These are phyloP conservation scores for Royoungia palumana DNA, from an alignment of 768 basidiomycete species.

Conservation along the genomic window DNA sequence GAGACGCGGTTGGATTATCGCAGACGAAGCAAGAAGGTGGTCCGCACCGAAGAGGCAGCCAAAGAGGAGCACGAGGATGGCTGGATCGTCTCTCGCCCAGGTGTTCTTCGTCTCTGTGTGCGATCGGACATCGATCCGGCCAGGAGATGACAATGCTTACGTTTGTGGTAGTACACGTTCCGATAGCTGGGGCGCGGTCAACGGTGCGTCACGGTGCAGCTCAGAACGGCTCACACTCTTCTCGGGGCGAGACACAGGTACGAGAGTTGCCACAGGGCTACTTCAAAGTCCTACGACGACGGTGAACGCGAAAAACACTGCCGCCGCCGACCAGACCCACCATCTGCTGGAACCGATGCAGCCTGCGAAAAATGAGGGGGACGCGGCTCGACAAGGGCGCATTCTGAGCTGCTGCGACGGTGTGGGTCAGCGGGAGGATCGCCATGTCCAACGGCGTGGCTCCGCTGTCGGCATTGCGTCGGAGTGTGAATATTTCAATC, in stretches of 20 bases:
- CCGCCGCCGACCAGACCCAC: slow-evolving; percentile 36
- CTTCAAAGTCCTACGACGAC: slow-evolving; percentile 80
- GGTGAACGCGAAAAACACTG: background rate
- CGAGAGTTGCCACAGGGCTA: slow-evolving; percentile 93
- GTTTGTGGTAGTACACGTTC: slow-evolving; percentile 97
- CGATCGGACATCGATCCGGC: background rate
- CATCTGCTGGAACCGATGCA: slow-evolving; percentile 87
- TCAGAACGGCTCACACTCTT: slow-evolving; percentile 65
- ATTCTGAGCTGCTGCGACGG: slow-evolving; percentile 10
- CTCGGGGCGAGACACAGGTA: slow-evolving; percentile 90
- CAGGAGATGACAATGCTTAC: slow-evolving; percentile 42
- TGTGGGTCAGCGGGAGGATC: slow-evolving; percentile 30
- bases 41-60: slow-evolving; percentile 67
- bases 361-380: slow-evolving; percentile 74
- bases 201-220: background rate
- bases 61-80: slow-evolving; percentile 83
- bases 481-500: slow-evolving; percentile 15
- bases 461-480: slow-evolving; percentile 20
- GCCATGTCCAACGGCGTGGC: slow-evolving; percentile 31
- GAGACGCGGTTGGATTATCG: background rate
- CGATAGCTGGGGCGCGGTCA: slow-evolving; percentile 59
- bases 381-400: slow-evolving; percentile 48
- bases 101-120: slow-evolving; percentile 91
- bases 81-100: slow-evolving; percentile 97
- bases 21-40: background rate